A percentile compares a stretch with the other conserved stretches of the same genome.
Conservation (phyloP, 2,329 filamentous ascomycete genomes). For the Amesomyces nigricolor region DNA sequence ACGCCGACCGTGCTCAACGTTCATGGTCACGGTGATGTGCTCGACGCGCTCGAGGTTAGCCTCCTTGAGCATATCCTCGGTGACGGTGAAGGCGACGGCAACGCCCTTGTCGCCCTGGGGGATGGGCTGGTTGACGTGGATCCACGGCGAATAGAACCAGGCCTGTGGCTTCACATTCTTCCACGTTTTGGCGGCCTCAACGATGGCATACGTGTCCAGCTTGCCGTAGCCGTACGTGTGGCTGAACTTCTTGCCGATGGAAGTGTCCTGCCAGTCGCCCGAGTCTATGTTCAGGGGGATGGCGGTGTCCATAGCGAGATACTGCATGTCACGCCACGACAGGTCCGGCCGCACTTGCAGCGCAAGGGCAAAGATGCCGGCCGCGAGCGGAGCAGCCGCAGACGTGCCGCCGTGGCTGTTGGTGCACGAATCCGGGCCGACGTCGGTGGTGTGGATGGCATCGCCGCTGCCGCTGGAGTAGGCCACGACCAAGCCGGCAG, state of each 20-base stretch:
- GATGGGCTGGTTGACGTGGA: constrained; percentile 79
- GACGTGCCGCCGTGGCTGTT: constrained; percentile 87
- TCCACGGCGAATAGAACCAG: constrained; percentile 91
- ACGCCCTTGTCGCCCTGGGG: constrained; percentile 80
- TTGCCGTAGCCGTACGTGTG: constrained; percentile 96
- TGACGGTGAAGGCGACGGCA: constrained; percentile 75
- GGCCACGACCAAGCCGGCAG: constrained; percentile 89
- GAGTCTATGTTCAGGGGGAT: constrained; percentile 68
- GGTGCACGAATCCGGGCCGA: constrained; percentile 76
- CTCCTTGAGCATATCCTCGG: constrained; percentile 67
- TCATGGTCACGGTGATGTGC: constrained; percentile 97
- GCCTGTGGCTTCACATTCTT: constrained; percentile 88
- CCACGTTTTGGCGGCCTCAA: constrained; percentile 82
- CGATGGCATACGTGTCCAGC: constrained; percentile 78
- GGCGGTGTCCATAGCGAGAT: constrained; percentile 78
- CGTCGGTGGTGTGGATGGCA: constrained; percentile 93
- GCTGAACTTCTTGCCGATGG: constrained; percentile 79
- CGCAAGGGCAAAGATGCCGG: constrained; percentile 85
- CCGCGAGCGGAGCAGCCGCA: constrained; percentile 86
- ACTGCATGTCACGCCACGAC: constrained; percentile 91
- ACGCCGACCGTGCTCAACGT: constrained; percentile 77
- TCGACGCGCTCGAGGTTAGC: constrained; percentile 84
- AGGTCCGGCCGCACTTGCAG: constrained; percentile 80
- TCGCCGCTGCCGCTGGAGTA: constrained; percentile 90
- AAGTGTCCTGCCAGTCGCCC: constrained; percentile 75